Percentiles rank a stretch among this genome's conserved stretches.
Evolutionary conservation across 371 early-diverging fungal genomes (phyloP).

Genomic region (Apophysomyces trapeziformis): DNA sequence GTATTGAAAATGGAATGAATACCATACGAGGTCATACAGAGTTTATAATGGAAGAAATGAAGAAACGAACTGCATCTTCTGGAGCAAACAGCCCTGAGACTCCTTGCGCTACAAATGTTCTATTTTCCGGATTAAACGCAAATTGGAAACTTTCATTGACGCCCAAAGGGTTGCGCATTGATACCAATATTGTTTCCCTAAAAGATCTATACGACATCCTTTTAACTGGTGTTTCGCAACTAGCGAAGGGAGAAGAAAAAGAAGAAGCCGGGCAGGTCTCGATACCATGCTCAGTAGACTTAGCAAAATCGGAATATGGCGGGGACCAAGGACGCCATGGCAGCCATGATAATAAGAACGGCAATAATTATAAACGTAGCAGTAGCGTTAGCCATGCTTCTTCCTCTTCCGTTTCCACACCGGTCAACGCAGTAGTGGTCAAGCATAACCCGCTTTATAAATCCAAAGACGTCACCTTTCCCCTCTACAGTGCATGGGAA

Average conservation of each 20-base stretch:
- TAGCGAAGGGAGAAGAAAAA: conserved; percentile 9
- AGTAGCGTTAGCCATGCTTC: conserved; percentile 11
- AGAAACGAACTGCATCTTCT: conserved; percentile 6
- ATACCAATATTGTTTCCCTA: conserved; percentile 47
- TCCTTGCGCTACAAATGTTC: conserved; percentile 2
- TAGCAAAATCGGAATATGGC: background rate
- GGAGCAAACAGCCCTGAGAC: background rate
- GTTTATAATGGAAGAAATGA: conserved; percentile 36
- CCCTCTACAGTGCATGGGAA: conserved; percentile 55
- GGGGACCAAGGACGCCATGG: no score
- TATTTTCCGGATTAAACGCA: conserved; percentile 18
- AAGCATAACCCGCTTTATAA: conserved; percentile 45
- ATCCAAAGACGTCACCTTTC: conserved; percentile 40
- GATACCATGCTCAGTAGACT: no score
- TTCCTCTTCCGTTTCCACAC: conserved; percentile 9
- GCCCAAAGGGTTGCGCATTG: conserved; percentile 43
- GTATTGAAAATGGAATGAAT: conserved; percentile 39
- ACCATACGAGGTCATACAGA: conserved; percentile 37
- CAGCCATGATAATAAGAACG: background rate
- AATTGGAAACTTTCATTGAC: conserved; percentile 50
- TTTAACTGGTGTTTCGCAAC: conserved; percentile 41
- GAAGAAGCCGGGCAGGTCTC: background rate
- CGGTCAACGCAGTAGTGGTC: conserved; percentile 32
- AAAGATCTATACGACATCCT: conserved; percentile 46
- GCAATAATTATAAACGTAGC: background rate